phyloP scores from a whole-genome alignment of 805 yeast genomes.

The Millerago galiae region DNA sequence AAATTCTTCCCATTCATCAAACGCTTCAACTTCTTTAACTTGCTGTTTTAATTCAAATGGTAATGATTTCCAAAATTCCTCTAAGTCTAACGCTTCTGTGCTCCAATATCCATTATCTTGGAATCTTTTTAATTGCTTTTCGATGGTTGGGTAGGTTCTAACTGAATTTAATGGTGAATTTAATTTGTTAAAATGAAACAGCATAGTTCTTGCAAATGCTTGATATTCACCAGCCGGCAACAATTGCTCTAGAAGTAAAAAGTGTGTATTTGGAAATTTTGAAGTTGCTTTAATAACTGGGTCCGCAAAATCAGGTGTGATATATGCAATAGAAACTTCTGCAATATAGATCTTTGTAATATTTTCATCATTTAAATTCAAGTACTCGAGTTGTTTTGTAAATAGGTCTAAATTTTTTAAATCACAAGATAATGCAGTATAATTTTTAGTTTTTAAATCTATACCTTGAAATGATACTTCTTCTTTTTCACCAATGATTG shows the following conservation, averaged over 20 bases:
- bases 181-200: constrained; percentile 59
- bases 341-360: constrained; percentile 59
- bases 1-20: constrained; percentile 85
- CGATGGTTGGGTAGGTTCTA: constrained; percentile 42
- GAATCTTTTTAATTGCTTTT: constrained; percentile 47
- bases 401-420: constrained; percentile 42
- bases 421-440: constrained; percentile 63
- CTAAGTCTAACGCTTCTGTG: constrained; percentile 49
- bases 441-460: constrained; percentile 35
- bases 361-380: constrained; percentile 20
- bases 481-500: constrained; percentile 34
- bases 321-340: constrained; percentile 78
- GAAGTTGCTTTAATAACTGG: constrained; percentile 45
- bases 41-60: constrained; percentile 30
- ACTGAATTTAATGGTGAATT: constrained; percentile 68
- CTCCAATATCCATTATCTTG: constrained; percentile 34
- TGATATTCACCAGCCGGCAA: constrained; percentile 57
- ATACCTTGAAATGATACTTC: constrained; percentile 16
- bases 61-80: constrained; percentile 53
- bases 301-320: constrained; percentile 63
- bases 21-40: constrained; percentile 52
- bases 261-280: constrained; percentile 44
- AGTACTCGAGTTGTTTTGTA: constrained; percentile 14
- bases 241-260: constrained; percentile 64
- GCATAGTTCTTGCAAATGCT: constrained; percentile 71